Percentiles rank a stretch among this genome's conserved stretches.
Conservation (phyloP, 495 filamentous ascomycete genomes). For the Amniculicola lignicola region DNA sequence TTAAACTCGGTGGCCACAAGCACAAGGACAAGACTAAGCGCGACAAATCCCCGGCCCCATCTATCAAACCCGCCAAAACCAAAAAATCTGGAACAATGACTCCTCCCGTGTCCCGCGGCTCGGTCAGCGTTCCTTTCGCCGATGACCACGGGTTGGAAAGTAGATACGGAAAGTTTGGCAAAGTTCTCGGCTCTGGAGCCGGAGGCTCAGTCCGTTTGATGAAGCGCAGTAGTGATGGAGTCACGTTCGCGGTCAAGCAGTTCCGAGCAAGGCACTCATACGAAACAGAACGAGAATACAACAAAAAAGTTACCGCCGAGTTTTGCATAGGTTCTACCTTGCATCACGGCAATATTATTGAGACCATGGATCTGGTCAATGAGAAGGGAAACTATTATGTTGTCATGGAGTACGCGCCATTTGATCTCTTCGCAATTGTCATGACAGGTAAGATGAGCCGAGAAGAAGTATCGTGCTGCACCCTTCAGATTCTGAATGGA, state of each 20-base stretch:
- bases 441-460: constrained; percentile 99
- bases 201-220: constrained; percentile 93
- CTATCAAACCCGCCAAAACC: constrained; percentile 38
- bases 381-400: constrained; percentile 97
- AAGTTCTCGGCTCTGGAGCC: constrained; percentile 88
- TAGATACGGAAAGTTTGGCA: constrained; percentile 94
- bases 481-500: constrained; percentile 90
- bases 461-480: constrained; percentile 84
- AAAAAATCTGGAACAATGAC: constrained; percentile 50
- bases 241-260: constrained; percentile 96
- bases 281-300: constrained; percentile 90
- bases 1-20: constrained; percentile 63
- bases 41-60: constrained; percentile 56
- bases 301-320: constrained; percentile 98
- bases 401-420: constrained; percentile 99
- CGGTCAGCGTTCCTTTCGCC: constrained; percentile 76
- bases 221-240: constrained; percentile 83
- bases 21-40: constrained; percentile 56
- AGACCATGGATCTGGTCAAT: constrained; percentile 94
- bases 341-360: constrained; percentile 97
- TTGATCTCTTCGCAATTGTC: constrained; percentile 93
- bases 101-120: constrained; percentile 54
- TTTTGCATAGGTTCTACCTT: constrained; percentile 97
- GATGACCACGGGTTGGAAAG: constrained; percentile 88
- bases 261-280: constrained; percentile 91